Percentiles rank a stretch among this genome's conserved stretches.
phyloP scores from a whole-genome alignment of 345 rosid genomes.

The Noccaea caerulescens region DNA sequence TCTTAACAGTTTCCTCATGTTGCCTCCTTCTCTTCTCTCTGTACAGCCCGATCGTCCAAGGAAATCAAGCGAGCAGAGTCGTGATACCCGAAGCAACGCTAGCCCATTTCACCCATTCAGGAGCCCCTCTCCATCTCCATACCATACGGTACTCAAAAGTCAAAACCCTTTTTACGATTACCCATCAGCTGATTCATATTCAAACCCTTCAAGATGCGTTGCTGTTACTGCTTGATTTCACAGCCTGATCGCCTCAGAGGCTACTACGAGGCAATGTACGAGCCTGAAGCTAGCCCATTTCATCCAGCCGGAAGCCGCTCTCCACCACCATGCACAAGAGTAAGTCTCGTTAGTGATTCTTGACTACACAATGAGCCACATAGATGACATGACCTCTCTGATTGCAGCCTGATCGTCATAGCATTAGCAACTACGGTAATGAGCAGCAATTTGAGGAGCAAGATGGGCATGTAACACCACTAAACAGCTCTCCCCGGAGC shows the following conservation, averaged over 20 bases:
- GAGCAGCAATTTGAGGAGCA: conserved; percentile 23
- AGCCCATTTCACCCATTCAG: conserved; percentile 44
- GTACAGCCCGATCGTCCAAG: conserved; percentile 39
- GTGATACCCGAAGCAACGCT: conserved; percentile 37
- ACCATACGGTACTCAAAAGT: conserved; percentile 34
- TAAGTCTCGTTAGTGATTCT: conserved; percentile 28
- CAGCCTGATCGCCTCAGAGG: conserved; percentile 41
- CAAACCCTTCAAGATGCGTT: neutral
- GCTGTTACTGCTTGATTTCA: conserved; percentile 18
- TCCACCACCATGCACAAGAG: conserved; percentile 38
- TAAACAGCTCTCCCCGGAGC: conserved; percentile 40
- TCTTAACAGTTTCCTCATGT: neutral
- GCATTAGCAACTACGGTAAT: conserved; percentile 20
- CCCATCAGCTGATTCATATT: too few relatives aligned
- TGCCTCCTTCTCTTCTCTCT: too few relatives aligned
- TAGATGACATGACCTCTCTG: conserved; percentile 15
- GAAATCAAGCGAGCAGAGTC: conserved; percentile 26
- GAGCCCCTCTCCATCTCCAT: conserved; percentile 45
- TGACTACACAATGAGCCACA: conserved; percentile 11
- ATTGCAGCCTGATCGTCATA: conserved; percentile 23
- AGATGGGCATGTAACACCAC: conserved; percentile 33
- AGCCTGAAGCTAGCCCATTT: conserved; percentile 40
- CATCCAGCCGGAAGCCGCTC: conserved; percentile 35
- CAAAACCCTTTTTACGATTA: too few relatives aligned
- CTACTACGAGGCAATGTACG: conserved; percentile 39